Evolutionary conservation across 2,329 filamentous ascomycete species (phyloP).

Genomic region (Exophiala xenobiotica): DNA sequence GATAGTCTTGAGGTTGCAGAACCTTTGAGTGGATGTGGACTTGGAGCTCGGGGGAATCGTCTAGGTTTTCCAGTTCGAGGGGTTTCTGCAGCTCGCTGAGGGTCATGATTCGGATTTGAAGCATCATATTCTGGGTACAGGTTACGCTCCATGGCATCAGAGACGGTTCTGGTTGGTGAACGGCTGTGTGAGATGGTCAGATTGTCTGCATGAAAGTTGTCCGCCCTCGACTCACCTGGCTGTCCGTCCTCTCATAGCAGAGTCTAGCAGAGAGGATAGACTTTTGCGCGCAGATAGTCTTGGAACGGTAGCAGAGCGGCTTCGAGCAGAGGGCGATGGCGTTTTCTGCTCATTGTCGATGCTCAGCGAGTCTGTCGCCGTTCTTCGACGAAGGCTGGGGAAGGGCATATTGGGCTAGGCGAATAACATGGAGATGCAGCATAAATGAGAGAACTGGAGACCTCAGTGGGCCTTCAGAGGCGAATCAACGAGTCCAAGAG

Average conservation of each 20-base stretch:
- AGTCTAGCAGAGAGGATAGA: constrained; percentile 14
- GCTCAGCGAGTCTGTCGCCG: neutral
- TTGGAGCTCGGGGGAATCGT: constrained; percentile 15
- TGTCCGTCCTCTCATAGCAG: constrained; percentile 10
- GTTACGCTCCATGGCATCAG: constrained; percentile 13
- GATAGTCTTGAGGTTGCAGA: constrained; percentile 4
- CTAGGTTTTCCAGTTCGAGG: constrained; percentile 4
- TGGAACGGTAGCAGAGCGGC: constrained; percentile 12
- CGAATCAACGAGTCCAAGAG: neutral
- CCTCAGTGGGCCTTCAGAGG: neutral
- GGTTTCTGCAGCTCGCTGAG: neutral
- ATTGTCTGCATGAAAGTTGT: neutral
- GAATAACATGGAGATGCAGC: neutral
- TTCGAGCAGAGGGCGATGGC: constrained; percentile 6
- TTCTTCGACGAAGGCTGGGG: constrained; percentile 18
- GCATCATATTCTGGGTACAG: constrained; percentile 13
- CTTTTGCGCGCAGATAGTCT: constrained; percentile 18
- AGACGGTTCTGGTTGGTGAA: neutral
- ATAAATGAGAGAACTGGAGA: neutral
- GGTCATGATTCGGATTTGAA: constrained; percentile 4
- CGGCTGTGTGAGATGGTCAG: constrained; percentile 3
- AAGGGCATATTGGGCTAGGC: constrained; percentile 17
- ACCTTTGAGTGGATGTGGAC: constrained; percentile 21
- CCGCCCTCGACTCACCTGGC: constrained; percentile 4
- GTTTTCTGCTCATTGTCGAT: constrained; percentile 2